Base-by-base conservation (phyloP, 1,284 basidiomycete species). In the Ustilago trichophora region DNA sequence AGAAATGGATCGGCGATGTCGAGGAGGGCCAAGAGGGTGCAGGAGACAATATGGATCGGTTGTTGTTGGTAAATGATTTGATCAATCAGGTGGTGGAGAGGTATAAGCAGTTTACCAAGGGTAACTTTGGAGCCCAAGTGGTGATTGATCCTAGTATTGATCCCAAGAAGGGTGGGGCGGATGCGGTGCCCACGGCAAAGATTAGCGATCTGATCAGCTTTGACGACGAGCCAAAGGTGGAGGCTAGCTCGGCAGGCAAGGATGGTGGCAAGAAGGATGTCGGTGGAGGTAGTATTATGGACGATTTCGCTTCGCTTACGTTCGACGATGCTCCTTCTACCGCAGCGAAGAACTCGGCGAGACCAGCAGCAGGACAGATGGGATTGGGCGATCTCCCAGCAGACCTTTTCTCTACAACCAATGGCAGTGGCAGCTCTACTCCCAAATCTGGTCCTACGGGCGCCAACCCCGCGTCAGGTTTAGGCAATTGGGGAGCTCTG, bases 1-100 rank as follows among this genome's bases (percentile, higher is more conserved):
- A 98, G 81, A 95, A 94, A 75, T 98, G 95, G 95, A 92, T 98
- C 64, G 91, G 90, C n/a, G 92, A 98, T 72, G 93, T 91, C 1
- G 90, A 84, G 25, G 84, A 85, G 31, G 87, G 88, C 19, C 37
- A 32, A 35, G 92, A 95, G 82, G 86, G 91, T 26, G 92, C 90
- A 65, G 64, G 56, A 25, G 67, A 73, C 22, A 90, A 92, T 46
- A 88, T 98, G 77, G 94, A 95, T 72, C 91, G 92, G 2, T 89
- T 97, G 82, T 85, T 98, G 24, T 87, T 98, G 81, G 93, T 95
- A 65, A 98, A 99, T 82, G 96, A 99, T 83, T 89, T 96, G 75
- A 95, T 98, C 83, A 98, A 98, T 83, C 91, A 88, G 31, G 91
- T 95, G 15, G 83, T 96, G 16, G 87, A 88, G 38, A 89, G 95